Evolutionary conservation across 169 alveolate genomes (phyloP), one percentile per base, ranked within the genome.

Genomic region (Plasmodium sp.): DNA sequence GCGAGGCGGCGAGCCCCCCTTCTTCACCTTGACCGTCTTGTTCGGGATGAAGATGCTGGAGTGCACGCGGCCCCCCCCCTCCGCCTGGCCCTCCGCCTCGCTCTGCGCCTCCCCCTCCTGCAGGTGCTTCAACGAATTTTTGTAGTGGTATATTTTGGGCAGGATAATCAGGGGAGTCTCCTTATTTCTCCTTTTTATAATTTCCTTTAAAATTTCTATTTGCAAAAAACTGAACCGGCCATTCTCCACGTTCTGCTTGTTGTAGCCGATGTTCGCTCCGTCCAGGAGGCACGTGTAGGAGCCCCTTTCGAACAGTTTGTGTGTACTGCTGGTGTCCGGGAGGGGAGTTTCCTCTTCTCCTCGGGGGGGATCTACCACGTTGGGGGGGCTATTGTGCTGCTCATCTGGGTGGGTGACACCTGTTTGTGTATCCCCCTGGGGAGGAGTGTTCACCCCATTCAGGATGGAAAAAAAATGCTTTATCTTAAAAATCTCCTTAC

Each of bases 261-360:
- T 90, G 43, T 90, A 90, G 5, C 94, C 94, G 18, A 90, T 90
- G 73, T 90, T 90, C 10, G 94, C 94, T 0, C 94, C 94, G 54
- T 90, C 94, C n/a, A 90, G 45, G 72, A 90, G 54, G 39, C 94
- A 90, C 45, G 94, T 90, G 54, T 90, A 90, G 6, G 86, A 14
- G 9, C 94, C 94, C 36, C 45, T 43, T 18, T 90, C 84, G 39
- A 90, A 90, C 16, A 58, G 72, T 10, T 90, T 90, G 16, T 51
- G 80, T 58, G 73, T 67, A 12, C 82, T 85, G 10, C 77, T n/a
- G 22, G 77, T 1, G 31, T 67, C 77, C 4, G 16, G 77, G n/a
- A 67, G 18, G 43, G n/a, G 3, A 1, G 14, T 22, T 22, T 5
- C 43, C 1, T 10, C 39, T 67, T 12, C 77, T 0, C n/a, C n/a